A percentile compares a stretch with the other conserved stretches of the same genome.
phyloP scores from a whole-genome alignment of 164 flowering plant genomes.

The Macadamia tetraphylla region DNA sequence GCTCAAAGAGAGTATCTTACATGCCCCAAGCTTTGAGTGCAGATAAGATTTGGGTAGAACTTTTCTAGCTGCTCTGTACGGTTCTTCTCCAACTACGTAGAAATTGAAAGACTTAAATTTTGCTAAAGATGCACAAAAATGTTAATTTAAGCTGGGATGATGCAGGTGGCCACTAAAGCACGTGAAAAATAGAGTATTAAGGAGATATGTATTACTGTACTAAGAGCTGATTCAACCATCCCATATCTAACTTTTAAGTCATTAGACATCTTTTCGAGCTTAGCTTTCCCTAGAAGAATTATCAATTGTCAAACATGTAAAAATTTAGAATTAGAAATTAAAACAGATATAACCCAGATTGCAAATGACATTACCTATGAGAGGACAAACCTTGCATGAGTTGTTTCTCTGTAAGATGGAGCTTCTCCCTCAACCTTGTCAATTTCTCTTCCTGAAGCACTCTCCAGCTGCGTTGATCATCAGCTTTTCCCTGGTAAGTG shows the following conservation, averaged over 20 bases:
- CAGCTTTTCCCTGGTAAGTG: conserved; percentile 63
- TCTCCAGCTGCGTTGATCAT: conserved; percentile 80
- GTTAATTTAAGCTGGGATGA: neutral
- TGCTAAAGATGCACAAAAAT: neutral
- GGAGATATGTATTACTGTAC: conserved; percentile 31
- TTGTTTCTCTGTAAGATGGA: conserved; percentile 44
- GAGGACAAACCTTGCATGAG: conserved; percentile 56
- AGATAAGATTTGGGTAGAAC: conserved; percentile 73
- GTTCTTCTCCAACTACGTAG: conserved; percentile 64
- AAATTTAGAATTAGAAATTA: neutral
- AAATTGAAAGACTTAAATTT: conserved; percentile 8
- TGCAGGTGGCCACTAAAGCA: too few relatives aligned
- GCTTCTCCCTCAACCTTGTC: conserved; percentile 63
- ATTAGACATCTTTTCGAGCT: conserved; percentile 49
- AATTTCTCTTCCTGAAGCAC: conserved; percentile 75
- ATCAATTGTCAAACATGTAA: conserved; percentile 5
- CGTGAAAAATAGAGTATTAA: neutral
- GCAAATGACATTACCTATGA: conserved; percentile 11
- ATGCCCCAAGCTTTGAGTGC: conserved; percentile 80
- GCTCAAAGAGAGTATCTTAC: conserved; percentile 36
- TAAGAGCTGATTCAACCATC: conserved; percentile 66
- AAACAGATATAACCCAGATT: conserved; percentile 3
- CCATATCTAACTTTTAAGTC: conserved; percentile 63
- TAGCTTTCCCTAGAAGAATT: conserved; percentile 53
- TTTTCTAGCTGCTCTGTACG: conserved; percentile 81